Conservation (phyloP, 2,329 filamentous ascomycete genomes). For the Xylariaceae sp. region DNA sequence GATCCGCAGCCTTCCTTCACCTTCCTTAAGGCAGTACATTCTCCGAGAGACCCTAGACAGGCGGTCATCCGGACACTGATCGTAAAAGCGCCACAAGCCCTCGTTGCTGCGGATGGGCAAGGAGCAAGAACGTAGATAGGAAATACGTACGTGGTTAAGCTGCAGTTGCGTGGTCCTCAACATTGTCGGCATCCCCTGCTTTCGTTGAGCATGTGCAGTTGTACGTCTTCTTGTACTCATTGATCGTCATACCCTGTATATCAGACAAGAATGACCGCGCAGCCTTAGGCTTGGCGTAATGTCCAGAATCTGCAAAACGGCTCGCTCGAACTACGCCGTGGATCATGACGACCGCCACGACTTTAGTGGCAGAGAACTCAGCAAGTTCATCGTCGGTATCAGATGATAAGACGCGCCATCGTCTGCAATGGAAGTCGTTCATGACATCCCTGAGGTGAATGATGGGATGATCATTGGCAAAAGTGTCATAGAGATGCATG, state of each 20-base stretch:
- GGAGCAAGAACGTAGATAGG: too few species aligned
- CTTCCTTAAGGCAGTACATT: too few species aligned
- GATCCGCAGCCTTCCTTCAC: too few species aligned
- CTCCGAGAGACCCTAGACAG: too few species aligned
- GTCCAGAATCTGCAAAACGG: slow-evolving; percentile 58
- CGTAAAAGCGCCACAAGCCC: too few species aligned
- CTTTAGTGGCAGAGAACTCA: slow-evolving; percentile 44
- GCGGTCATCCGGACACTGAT: too few species aligned
- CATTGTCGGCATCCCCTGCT: slow-evolving; percentile 3
- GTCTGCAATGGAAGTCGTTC: slow-evolving; percentile 60
- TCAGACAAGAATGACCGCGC: slow-evolving; percentile 56
- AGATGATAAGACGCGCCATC: slow-evolving; percentile 53
- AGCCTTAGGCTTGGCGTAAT: slow-evolving; percentile 70
- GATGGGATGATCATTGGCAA: slow-evolving; percentile 81
- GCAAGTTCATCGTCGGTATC: slow-evolving; percentile 43
- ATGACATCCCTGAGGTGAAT: slow-evolving; percentile 68
- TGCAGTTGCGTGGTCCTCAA: slow-evolving; percentile 18
- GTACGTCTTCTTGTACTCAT: slow-evolving; percentile 59
- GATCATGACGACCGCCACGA: slow-evolving; percentile 72
- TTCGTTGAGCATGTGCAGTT: slow-evolving; percentile 59
- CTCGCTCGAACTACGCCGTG: slow-evolving; percentile 68
- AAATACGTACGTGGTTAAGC: slow-evolving; percentile 6
- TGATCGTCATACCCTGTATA: slow-evolving; percentile 43
- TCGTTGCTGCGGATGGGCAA: too few species aligned
- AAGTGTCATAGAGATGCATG: slow-evolving; percentile 84